Evolutionary conservation across 73 alveolate species (phyloP).

Genomic region (Paramecium primaurelia): DNA sequence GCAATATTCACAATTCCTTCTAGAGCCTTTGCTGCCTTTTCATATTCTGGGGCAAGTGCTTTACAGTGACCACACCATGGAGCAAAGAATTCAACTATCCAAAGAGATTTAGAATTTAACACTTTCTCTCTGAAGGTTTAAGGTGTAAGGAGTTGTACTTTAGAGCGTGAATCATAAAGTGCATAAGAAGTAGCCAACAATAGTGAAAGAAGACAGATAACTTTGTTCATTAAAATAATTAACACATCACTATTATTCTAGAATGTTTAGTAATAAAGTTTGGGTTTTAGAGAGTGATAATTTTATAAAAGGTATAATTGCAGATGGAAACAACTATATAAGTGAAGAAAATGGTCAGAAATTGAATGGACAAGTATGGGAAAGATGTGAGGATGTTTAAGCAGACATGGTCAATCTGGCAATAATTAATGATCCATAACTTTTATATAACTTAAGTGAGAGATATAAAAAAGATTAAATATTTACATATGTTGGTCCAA

Average conservation of each 20-base stretch:
- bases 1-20: slow-evolving; percentile 93
- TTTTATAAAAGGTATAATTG: slow-evolving; percentile 7
- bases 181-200: slow-evolving; percentile 29
- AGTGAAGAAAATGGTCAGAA: not conserved
- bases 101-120: slow-evolving; percentile 77
- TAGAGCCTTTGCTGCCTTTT: slow-evolving; percentile 90
- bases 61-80: slow-evolving; percentile 99
- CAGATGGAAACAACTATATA: not conserved
- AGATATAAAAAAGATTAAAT: slow-evolving; percentile 85
- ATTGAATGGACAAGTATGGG: not conserved
- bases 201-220: not conserved
- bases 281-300: slow-evolving; percentile 28
- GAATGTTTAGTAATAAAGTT: slow-evolving; percentile 25
- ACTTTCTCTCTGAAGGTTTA: slow-evolving; percentile 81
- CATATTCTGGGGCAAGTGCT: slow-evolving; percentile 93
- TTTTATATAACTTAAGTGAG: slow-evolving; percentile 76
- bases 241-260: slow-evolving; percentile 37
- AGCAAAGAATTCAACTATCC: slow-evolving; percentile 92
- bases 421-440: slow-evolving; percentile 81
- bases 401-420: not conserved
- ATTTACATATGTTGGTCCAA: slow-evolving; percentile 97
- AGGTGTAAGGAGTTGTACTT: slow-evolving; percentile 76
- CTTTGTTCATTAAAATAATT: slow-evolving; percentile 21
- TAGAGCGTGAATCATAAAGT: slow-evolving; percentile 71
- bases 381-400: slow-evolving; percentile 6